phyloP scores from a whole-genome alignment of 108 stramenopile species.

The Nitzschia sp. region DNA sequence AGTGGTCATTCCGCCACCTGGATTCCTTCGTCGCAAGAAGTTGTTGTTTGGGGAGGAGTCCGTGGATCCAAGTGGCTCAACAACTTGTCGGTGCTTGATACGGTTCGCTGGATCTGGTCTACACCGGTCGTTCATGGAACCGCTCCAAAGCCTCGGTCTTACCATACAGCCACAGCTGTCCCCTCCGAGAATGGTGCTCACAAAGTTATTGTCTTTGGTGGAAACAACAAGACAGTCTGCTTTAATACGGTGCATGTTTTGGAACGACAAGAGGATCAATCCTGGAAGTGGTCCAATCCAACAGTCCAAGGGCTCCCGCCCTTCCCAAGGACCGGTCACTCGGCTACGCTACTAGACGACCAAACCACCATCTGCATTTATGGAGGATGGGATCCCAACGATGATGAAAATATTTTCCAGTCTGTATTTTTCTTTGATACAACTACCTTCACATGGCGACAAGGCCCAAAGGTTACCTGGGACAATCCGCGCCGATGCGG shows the following conservation, averaged over 20 bases:
- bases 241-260: constrained; percentile 77
- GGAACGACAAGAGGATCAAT: constrained; percentile 35
- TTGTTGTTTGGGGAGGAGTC: constrained; percentile 82
- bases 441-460: constrained; percentile 68
- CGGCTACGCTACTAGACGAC: constrained; percentile 69
- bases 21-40: constrained; percentile 56
- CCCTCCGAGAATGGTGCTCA: constrained; percentile 2
- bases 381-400: constrained; percentile 88
- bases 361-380: constrained; percentile 74
- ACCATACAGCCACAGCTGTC: constrained; percentile 64
- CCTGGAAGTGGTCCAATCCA: constrained; percentile 75
- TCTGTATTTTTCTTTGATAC: constrained; percentile 74
- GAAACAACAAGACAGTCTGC: constrained; percentile 65
- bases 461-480: constrained; percentile 48
- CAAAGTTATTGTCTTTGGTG: constrained; percentile 78
- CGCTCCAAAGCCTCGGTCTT: constrained; percentile 75
- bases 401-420: constrained; percentile 68
- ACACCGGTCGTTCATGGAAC: constrained; percentile 55
- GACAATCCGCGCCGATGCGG: constrained; percentile 56
- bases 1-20: constrained; percentile 76
- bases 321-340: constrained; percentile 72
- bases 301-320: constrained; percentile 58
- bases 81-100: constrained; percentile 62
- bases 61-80: constrained; percentile 78
- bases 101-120: constrained; percentile 72